phyloP scores from a whole-genome alignment of 2,329 filamentous ascomycete species.

The Fusarium incarnatum region DNA sequence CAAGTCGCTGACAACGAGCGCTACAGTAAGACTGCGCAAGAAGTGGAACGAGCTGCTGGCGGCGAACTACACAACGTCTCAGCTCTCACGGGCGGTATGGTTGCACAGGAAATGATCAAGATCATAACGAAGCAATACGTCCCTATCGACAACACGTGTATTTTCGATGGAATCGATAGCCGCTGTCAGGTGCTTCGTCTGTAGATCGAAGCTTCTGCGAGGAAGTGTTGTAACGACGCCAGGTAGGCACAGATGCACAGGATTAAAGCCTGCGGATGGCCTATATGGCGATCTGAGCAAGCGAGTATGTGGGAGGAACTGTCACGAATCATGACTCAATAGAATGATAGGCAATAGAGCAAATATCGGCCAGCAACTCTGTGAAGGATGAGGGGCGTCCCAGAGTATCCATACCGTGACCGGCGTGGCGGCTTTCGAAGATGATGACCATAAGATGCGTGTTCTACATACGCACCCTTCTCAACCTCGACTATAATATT shows the following conservation, averaged over 20 bases:
- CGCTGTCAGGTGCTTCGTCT: conserved; percentile 69
- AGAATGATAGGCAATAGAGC: conserved; percentile 24
- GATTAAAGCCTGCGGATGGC: background rate
- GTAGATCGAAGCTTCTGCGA: conserved; percentile 43
- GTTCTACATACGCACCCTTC: background rate
- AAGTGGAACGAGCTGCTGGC: conserved; percentile 80
- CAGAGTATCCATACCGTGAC: background rate
- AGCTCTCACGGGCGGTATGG: conserved; percentile 87
- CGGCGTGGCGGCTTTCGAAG: background rate
- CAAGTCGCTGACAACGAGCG: conserved; percentile 63
- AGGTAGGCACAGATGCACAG: background rate
- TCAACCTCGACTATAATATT: background rate
- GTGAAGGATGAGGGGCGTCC: background rate
- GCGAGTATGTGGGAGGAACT: background rate
- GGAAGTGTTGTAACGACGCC: background rate
- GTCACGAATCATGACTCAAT: conserved; percentile 26
- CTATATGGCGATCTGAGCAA: background rate
- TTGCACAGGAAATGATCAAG: conserved; percentile 98
- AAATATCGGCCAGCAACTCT: background rate
- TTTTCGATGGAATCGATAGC: conserved; percentile 76
- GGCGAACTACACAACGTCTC: conserved; percentile 94
- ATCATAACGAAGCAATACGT: conserved; percentile 80
- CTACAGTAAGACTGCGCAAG: conserved; percentile 67
- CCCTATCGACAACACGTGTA: conserved; percentile 76
- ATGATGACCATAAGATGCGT: background rate